Evolutionary conservation across 371 early-diverging fungal genomes (phyloP).

Genomic region (Synchytrium microbalum): DNA sequence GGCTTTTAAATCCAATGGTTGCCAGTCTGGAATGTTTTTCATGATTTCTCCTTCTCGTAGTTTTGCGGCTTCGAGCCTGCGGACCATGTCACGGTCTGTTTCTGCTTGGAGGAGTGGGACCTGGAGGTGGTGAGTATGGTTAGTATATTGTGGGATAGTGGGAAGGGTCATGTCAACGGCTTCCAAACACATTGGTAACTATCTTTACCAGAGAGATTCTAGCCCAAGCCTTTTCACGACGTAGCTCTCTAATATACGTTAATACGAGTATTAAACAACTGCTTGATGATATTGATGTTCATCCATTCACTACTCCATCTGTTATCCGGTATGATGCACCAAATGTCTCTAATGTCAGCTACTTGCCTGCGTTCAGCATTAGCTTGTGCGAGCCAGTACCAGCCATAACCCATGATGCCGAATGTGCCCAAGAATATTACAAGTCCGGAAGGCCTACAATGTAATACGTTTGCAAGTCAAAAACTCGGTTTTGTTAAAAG

Average conservation of each 20-base stretch:
- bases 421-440: conserved; percentile 44
- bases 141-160: background rate
- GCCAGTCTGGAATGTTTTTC: conserved; percentile 77
- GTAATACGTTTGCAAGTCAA: background rate
- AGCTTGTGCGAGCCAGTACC: conserved; percentile 54
- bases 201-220: conserved; percentile 58
- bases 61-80: conserved; percentile 67
- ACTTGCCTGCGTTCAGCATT: conserved; percentile 67
- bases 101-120: conserved; percentile 86
- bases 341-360: too few species aligned
- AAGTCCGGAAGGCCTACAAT: conserved; percentile 33
- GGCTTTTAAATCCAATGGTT: conserved; percentile 34
- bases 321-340: too few species aligned
- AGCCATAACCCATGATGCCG: conserved; percentile 56
- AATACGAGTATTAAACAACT: conserved; percentile 4
- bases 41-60: conserved; percentile 79
- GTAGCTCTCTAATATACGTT: conserved; percentile 62
- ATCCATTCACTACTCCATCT: too few species aligned
- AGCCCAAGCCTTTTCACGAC: conserved; percentile 89
- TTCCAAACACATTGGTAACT: background rate
- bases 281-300: background rate
- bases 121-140: conserved; percentile 54
- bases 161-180: background rate
- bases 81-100: conserved; percentile 83
- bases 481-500: background rate